These are phyloP conservation scores for Dryadomyces sulphureus DNA, from an alignment of 2,329 filamentous ascomycete species.

Conservation along the genomic window DNA sequence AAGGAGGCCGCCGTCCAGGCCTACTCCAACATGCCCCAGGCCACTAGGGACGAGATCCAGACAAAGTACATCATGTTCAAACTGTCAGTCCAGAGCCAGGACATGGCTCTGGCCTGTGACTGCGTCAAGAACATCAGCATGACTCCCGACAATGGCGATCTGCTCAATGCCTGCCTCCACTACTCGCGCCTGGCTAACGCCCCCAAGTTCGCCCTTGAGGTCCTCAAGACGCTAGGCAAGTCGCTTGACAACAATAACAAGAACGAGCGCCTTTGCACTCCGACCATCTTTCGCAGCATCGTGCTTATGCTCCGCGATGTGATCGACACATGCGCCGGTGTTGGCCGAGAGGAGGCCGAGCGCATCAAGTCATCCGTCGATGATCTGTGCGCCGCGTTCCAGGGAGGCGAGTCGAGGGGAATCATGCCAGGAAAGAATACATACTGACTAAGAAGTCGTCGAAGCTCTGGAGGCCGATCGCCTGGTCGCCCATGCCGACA, in stretches of 20 bases:
- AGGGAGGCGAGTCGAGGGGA: too few relatives aligned
- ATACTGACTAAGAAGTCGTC: too few relatives aligned
- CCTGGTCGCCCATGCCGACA: too few relatives aligned
- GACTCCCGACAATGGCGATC: constrained; percentile 37
- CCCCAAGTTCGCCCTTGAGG: constrained; percentile 40
- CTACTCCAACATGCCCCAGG: constrained; percentile 44
- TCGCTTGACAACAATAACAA: constrained; percentile 39
- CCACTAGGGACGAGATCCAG: constrained; percentile 42
- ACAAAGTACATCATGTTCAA: constrained; percentile 67
- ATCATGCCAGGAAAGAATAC: too few relatives aligned
- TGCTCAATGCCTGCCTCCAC: constrained; percentile 67
- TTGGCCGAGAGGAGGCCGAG: too few relatives aligned
- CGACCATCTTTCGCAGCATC: constrained; percentile 50
- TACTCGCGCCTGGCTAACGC: constrained; percentile 57
- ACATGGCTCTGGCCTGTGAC: constrained; percentile 42
- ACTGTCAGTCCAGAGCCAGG: constrained; percentile 43
- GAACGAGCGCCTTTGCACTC: constrained; percentile 36
- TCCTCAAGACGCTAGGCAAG: constrained; percentile 45
- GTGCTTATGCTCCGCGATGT: too few relatives aligned
- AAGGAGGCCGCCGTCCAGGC: constrained; percentile 35
- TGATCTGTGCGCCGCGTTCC: too few relatives aligned
- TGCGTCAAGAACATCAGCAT: constrained; percentile 48
- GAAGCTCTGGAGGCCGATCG: constrained; percentile 27
- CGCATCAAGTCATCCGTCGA: too few relatives aligned
- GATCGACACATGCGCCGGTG: too few relatives aligned